Evolutionary conservation across 352 stramenopile species (phyloP).

Genomic region (Phytophthora sansomeana): DNA sequence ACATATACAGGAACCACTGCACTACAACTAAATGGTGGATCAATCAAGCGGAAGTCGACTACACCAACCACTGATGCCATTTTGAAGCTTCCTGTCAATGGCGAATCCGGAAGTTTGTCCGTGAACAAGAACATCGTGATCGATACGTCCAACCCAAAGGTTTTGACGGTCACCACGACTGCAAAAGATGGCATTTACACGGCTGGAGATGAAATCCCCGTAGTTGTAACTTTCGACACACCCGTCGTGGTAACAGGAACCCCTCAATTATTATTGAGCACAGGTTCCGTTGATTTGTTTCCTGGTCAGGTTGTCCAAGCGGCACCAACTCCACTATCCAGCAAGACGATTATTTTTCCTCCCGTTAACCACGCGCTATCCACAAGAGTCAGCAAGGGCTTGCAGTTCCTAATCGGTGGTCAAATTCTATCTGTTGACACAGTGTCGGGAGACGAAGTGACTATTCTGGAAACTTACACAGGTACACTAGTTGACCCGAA

Average conservation of each 20-base stretch:
- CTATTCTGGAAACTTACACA: constrained; percentile 63
- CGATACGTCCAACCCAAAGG: constrained; percentile 61
- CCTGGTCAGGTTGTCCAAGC: constrained; percentile 56
- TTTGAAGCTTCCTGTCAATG: constrained; percentile 61
- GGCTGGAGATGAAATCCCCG: constrained; percentile 64
- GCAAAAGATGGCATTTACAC: constrained; percentile 59
- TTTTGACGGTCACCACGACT: constrained; percentile 48
- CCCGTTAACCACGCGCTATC: constrained; percentile 56
- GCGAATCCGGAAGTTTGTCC: constrained; percentile 65
- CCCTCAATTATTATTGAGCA: constrained; percentile 55
- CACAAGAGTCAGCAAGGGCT: constrained; percentile 40
- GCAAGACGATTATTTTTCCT: constrained; percentile 63
- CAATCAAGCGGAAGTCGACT: constrained; percentile 63
- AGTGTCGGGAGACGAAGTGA: constrained; percentile 53
- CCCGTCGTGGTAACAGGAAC: constrained; percentile 65
- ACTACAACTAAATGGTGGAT: constrained; percentile 64
- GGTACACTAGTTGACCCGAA: constrained; percentile 49
- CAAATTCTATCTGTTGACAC: constrained; percentile 62
- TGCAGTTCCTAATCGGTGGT: constrained; percentile 65
- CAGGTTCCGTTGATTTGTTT: constrained; percentile 63
- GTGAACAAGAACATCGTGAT: constrained; percentile 81
- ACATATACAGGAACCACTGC: constrained; percentile 59
- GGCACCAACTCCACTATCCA: constrained; percentile 33
- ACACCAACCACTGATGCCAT: constrained; percentile 57
- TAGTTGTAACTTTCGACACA: constrained; percentile 63